Conservation (phyloP, 257 asterid genomes). For the Capsicum baccatum region DNA sequence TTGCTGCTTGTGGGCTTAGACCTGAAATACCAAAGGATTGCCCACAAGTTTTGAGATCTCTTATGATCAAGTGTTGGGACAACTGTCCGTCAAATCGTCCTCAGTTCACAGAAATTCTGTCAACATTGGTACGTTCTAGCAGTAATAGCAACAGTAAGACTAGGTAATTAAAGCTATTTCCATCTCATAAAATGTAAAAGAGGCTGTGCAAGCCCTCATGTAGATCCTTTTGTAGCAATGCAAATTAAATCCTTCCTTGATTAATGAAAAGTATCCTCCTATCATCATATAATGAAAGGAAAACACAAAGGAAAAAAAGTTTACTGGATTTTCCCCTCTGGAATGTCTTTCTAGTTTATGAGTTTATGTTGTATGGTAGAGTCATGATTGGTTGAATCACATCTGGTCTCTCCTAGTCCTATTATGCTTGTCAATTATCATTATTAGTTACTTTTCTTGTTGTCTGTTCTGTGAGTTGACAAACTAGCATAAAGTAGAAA, state of each 20-base stretch:
- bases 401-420: constrained; percentile 12
- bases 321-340: background rate
- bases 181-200: constrained; percentile 20
- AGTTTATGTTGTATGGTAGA: constrained; percentile 3
- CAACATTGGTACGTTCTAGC: constrained; percentile 56
- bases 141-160: constrained; percentile 39
- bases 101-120: constrained; percentile 72
- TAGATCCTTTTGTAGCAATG: constrained; percentile 5
- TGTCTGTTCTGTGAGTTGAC: constrained; percentile 6
- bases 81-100: constrained; percentile 85
- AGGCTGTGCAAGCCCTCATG: constrained; percentile 28
- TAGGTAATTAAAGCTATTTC: constrained; percentile 51
- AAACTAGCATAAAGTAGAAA: constrained; percentile 28
- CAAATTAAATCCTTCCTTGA: constrained; percentile 1
- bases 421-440: background rate
- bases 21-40: constrained; percentile 91
- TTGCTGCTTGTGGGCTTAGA: constrained; percentile 98
- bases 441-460: background rate
- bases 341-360: constrained; percentile 4
- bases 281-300: constrained; percentile 7
- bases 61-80: constrained; percentile 95
- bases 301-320: background rate
- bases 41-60: constrained; percentile 67
- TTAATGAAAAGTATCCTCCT: constrained; percentile 16
- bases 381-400: constrained; percentile 20